These are phyloP conservation scores for Sporisorium graminicola DNA, from an alignment of 1,284 basidiomycete species.

Conservation along the genomic window DNA sequence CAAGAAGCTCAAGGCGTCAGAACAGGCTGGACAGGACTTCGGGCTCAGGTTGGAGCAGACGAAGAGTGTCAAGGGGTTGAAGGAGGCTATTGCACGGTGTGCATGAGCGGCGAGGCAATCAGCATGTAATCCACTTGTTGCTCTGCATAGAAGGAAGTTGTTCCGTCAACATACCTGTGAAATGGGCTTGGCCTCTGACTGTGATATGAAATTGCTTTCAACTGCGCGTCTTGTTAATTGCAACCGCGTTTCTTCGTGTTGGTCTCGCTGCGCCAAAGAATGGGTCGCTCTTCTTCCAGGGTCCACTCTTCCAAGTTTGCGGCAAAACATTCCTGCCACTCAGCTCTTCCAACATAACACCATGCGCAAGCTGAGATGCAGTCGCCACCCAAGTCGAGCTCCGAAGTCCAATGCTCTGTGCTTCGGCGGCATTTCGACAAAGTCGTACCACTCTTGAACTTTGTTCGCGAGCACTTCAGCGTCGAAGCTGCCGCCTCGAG, in stretches of 20 bases:
- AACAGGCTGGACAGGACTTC: conserved; percentile 67
- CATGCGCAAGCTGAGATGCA: conserved; percentile 12
- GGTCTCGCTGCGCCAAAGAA: conserved; percentile 1
- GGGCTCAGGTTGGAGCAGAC: conserved; percentile 79
- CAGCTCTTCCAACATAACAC: neutral
- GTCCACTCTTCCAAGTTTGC: conserved; percentile 8
- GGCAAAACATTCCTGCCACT: no score
- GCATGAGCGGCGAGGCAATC: neutral
- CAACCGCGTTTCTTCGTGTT: conserved; percentile 3
- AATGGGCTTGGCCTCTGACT: neutral
- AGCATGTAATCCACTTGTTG: conserved; percentile 3
- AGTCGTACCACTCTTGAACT: conserved; percentile 23
- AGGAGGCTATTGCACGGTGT: conserved; percentile 68
- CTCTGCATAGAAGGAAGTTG: conserved; percentile 11
- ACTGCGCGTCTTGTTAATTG: conserved; percentile 12
- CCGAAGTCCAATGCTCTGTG: conserved; percentile 20
- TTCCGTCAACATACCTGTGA: neutral
- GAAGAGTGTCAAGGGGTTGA: conserved; percentile 77
- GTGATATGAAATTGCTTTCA: neutral
- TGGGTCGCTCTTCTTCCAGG: conserved; percentile 1
- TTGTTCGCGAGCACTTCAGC: conserved; percentile 22
- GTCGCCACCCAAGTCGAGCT: no score
- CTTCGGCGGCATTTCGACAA: conserved; percentile 26
- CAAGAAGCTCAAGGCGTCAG: conserved; percentile 66
- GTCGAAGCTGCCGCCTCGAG: conserved; percentile 19